Percentiles rank a stretch among this genome's conserved stretches.
Conservation (phyloP, 768 basidiomycete species). For the Mycena belliarum region DNA sequence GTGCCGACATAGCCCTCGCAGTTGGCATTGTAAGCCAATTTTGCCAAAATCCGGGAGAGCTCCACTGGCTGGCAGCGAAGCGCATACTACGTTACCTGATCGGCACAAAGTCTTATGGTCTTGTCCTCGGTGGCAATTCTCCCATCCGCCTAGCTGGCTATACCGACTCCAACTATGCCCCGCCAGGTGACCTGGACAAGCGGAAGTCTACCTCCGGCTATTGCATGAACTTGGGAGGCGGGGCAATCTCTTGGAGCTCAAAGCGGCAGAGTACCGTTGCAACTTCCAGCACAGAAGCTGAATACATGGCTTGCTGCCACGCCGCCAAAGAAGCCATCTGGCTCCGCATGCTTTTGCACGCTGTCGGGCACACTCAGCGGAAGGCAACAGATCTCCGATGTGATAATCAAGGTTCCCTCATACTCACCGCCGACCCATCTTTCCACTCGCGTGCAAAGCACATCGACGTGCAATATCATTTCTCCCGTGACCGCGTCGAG, state of each 20-base stretch:
- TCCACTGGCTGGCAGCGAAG: conserved; percentile 35
- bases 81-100: conserved; percentile 32
- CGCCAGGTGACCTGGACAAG: neutral
- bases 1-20: conserved; percentile 22
- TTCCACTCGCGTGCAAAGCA: conserved; percentile 34
- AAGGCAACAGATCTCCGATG: conserved; percentile 1
- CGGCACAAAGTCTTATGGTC: conserved; percentile 22
- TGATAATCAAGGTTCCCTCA: conserved; percentile 31
- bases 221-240: neutral
- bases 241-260: conserved; percentile 9
- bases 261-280: conserved; percentile 28
- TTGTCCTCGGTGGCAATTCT: neutral
- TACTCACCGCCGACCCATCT: conserved; percentile 24
- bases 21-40: conserved; percentile 18
- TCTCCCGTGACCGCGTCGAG: conserved; percentile 31
- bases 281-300: conserved; percentile 19
- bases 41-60: conserved; percentile 18
- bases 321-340: conserved; percentile 25
- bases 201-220: conserved; percentile 1
- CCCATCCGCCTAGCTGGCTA: neutral
- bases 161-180: conserved; percentile 5
- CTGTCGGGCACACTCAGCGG: neutral
- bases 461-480: conserved; percentile 34
- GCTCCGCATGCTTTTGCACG: conserved; percentile 7
- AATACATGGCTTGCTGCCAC: conserved; percentile 29